phyloP scores from a whole-genome alignment of 2,329 filamentous ascomycete species.

The Aspergillus persii region DNA sequence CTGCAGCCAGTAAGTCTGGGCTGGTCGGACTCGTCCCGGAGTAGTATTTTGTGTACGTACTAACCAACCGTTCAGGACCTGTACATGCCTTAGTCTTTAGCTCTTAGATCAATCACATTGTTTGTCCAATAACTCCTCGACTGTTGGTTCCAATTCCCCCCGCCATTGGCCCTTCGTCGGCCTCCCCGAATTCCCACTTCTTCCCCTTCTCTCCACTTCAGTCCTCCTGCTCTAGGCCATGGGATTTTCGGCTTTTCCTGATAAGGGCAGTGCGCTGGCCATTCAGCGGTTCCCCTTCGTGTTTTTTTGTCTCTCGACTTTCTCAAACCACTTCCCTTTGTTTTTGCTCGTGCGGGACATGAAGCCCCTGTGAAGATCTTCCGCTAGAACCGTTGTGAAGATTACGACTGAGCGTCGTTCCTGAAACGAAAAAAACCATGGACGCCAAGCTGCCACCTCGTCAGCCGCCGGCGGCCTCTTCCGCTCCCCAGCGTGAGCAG shows the following conservation, averaged over 20 bases:
- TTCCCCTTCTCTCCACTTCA: slow-evolving; percentile 3
- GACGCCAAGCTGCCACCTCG: slow-evolving; percentile 29
- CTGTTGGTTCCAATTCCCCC: not conserved
- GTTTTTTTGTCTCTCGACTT: slow-evolving; percentile 17
- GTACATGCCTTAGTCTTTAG: not conserved
- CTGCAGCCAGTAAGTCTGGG: not conserved
- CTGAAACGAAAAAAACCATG: slow-evolving; percentile 23
- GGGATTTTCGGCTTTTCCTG: slow-evolving; percentile 25
- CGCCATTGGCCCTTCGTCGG: not conserved
- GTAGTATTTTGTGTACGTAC: not conserved
- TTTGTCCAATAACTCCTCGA: not conserved
- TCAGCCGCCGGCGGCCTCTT: slow-evolving; percentile 13
- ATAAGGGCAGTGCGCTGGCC: slow-evolving; percentile 28
- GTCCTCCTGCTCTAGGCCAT: slow-evolving; percentile 10
- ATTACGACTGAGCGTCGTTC: slow-evolving; percentile 15
- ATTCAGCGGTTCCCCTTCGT: slow-evolving; percentile 22
- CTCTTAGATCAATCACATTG: not conserved
- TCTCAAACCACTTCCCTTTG: slow-evolving; percentile 11
- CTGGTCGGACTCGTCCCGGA: not conserved
- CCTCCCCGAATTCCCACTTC: slow-evolving; percentile 12
- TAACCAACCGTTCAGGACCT: not conserved
- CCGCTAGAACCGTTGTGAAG: not conserved
- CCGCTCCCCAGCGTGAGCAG: not conserved
- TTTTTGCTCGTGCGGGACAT: not conserved
- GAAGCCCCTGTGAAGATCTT: slow-evolving; percentile 4